Evolutionary conservation across 306 rosid species (phyloP), one percentile per base, ranked within the genome.

Genomic region (Gynostemma pentaphyllum): DNA sequence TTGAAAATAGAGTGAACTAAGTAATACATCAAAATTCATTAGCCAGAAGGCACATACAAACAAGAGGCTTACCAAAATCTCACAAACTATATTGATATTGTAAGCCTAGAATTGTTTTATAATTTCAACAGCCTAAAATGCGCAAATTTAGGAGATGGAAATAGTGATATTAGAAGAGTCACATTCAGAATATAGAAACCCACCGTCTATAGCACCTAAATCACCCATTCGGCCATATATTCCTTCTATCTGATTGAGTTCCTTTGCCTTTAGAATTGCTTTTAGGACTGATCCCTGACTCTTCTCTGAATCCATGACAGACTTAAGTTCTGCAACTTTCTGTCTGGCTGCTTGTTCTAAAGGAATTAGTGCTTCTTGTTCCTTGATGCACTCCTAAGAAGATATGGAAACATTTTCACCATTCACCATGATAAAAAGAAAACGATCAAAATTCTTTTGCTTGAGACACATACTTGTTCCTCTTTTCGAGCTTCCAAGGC

Each of bases 191-290:
- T 59, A 36, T 36, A 66, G 57, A 72, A 26, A 23, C 83, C 74
- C 70, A 88, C 99, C 90, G 56, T 88, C 94, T 55, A 92, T 92
- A 69, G 99, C 96, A 69, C 99, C 99, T 70, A 92, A 78, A 81
- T 92, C 96, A 55, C 99, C 99, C 94, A 92, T 77, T 69, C 96
- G 90, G 12, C 99, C 96, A 77, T 92, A 89, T 78, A 92, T 92
- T 71, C 99, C 99, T 29, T 77, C 84, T 45, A 92, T 86, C 69
- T 46, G 82, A 70, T 79, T 82, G 62, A 84, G 76, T 53, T 88
- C 87, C 83, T 84, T 92, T 1, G 95, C 96, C 74, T 78, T 81
- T 74, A 84, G 70, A 49, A 92, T 82, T 76, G 95, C 94, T 72
- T 81, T 92, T 2, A 84, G 64, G 70, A 92, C 94, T 12, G 94